phyloP scores from a whole-genome alignment of 208 protist genomes.

The Trypanosoma melophagium region DNA sequence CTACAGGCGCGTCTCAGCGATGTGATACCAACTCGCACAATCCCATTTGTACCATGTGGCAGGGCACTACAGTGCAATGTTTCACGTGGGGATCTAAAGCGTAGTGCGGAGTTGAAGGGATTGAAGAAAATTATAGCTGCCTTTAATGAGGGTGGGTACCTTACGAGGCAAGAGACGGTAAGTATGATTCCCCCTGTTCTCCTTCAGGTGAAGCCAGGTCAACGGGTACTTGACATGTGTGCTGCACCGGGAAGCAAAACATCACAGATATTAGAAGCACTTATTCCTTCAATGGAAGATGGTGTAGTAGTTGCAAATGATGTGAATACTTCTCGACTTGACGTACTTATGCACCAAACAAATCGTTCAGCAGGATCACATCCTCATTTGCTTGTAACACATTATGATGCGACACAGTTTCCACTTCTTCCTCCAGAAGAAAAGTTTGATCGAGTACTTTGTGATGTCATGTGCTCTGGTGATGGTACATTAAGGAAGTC shows the following conservation, averaged over 20 bases:
- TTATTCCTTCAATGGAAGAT: conserved; percentile 35
- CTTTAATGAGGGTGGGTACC: conserved; percentile 87
- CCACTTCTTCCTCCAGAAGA: conserved; percentile 57
- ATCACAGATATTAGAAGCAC: conserved; percentile 81
- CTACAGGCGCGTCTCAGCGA: conserved; percentile 38
- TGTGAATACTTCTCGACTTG: conserved; percentile 74
- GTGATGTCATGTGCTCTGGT: conserved; percentile 95
- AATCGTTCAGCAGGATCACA: conserved; percentile 58
- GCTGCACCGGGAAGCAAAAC: conserved; percentile 90
- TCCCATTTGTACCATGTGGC: conserved; percentile 64
- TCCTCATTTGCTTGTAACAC: conserved; percentile 85
- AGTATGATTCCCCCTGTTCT: conserved; percentile 88
- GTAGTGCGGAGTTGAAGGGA: conserved; percentile 50
- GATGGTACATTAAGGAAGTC: conserved; percentile 95
- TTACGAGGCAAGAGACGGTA: conserved; percentile 92
- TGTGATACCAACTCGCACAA: conserved; percentile 41
- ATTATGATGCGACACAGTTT: conserved; percentile 85
- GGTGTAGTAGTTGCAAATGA: conserved; percentile 93
- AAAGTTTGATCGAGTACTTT: conserved; percentile 91
- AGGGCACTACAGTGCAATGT: conserved; percentile 73
- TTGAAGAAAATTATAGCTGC: conserved; percentile 77
- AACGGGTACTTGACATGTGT: conserved; percentile 88
- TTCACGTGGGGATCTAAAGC: conserved; percentile 82
- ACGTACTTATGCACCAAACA: conserved; percentile 87
- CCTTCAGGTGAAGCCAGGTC: conserved; percentile 69